Base-by-base conservation (phyloP, 2,329 filamentous ascomycete species). In the Bipolaris bicolor region DNA sequence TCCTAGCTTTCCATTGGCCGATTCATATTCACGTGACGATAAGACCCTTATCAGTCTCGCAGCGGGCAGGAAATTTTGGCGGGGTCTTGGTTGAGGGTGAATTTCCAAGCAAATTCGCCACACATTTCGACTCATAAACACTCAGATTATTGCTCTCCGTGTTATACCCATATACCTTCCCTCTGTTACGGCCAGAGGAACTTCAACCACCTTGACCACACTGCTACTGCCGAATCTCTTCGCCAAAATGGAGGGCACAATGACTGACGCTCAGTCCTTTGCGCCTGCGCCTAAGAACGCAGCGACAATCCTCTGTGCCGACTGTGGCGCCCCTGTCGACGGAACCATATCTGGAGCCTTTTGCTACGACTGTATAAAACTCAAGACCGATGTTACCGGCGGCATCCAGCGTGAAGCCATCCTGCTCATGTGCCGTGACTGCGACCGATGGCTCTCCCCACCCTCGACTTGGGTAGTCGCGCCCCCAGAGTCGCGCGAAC, bases 321-420 rank as follows among this genome's bases (percentile, higher is more conserved):
- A 98, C 83, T 99, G 95, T 78, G 95, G 94, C 73, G 92, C 91
- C 59, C 89, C 94, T 37, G 97, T 99, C 71, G 93, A 97, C 78
- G 95, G 95, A 77, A 97, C 92, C 16, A 87, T 88, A 6, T 69
- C 88, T 2, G 92, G 92, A 61, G 93, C 95, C 39, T 88, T 97
- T 55, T 99, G 95, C 81, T 92, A 92, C 77, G 94, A 98, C 82
- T 98, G 95, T 78, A 88, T 98, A 75, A 97, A 96, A 77, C 86
- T 96, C 67, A 96, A 92, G 47, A 87, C 96, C 78, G 95, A 99
- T 79, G 94, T 97, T 67, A 96, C 93, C 24, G 83, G 90, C 74
- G 92, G 92, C 58, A 93, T 98, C 63, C 94, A 92, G 78, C 87
- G 93, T 74, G 95, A 99, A 78, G 92, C 91, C 49, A 90, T 88